phyloP scores from a whole-genome alignment of 192 early-diverging fungal species.

The Funneliformis mosseae region DNA sequence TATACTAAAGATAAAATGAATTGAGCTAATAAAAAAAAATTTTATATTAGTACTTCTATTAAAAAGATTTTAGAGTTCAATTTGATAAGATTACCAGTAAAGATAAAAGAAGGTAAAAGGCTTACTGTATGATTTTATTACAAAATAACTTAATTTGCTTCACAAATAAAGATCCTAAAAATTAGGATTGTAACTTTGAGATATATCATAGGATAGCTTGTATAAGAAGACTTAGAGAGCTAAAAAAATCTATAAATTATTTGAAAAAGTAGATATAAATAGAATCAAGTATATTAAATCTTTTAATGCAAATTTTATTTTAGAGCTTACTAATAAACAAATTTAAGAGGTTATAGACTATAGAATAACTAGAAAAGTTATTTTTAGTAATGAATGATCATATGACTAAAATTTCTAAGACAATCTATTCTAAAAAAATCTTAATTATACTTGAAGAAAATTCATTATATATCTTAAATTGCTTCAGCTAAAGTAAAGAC shows the following conservation, averaged over 20 bases:
- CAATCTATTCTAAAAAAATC: no score
- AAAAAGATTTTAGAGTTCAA: not conserved
- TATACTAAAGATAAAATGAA: not conserved
- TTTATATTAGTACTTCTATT: not conserved
- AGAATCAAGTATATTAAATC: not conserved
- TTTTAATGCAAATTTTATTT: conserved; percentile 3
- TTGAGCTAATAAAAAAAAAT: not conserved
- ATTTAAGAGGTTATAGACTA: no score
- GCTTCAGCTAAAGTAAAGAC: no score
- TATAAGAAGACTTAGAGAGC: not conserved
- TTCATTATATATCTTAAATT: no score
- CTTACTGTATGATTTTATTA: not conserved
- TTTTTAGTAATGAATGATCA: no score
- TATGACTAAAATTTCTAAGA: no score
- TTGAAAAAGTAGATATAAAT: not conserved
- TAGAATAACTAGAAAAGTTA: no score
- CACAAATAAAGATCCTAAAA: not conserved
- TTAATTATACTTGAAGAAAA: no score
- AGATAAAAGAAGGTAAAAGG: not conserved
- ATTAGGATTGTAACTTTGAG: not conserved
- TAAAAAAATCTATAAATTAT: conserved; percentile 3
- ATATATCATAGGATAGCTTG: not conserved
- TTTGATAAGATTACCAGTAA: not conserved
- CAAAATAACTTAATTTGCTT: no score
- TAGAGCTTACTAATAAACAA: not conserved